Conservation (phyloP, 1,139 yeast species). For the Yamadazyma spencermartinsiae region DNA sequence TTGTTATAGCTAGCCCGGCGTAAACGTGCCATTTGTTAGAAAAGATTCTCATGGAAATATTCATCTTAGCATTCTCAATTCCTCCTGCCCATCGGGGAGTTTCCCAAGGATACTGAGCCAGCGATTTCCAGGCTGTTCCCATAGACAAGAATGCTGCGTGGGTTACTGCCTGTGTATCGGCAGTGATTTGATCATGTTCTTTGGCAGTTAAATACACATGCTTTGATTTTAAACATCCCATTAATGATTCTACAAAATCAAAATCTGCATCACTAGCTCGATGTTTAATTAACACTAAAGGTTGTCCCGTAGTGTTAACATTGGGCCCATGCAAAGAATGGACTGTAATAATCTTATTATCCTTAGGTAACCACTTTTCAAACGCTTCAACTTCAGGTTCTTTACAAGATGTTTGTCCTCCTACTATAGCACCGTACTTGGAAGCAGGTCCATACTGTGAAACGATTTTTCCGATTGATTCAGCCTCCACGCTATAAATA, state of each 20-base stretch:
- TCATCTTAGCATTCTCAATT: conserved; percentile 91
- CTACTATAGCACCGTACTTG: conserved; percentile 84
- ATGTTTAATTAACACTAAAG: conserved; percentile 81
- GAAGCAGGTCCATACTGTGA: conserved; percentile 80
- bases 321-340: conserved; percentile 96
- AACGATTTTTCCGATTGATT: conserved; percentile 71
- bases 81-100: conserved; percentile 89
- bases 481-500: conserved; percentile 90
- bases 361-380: conserved; percentile 70
- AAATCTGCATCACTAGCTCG: conserved; percentile 59
- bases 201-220: conserved; percentile 76
- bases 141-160: conserved; percentile 95
- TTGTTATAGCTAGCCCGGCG: conserved; percentile 94
- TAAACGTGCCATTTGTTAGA: conserved; percentile 98
- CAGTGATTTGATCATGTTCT: conserved; percentile 92
- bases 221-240: conserved; percentile 75
- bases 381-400: conserved; percentile 87
- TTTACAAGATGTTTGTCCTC: conserved; percentile 98
- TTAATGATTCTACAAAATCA: conserved; percentile 59
- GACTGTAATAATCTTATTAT: conserved; percentile 78
- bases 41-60: conserved; percentile 84
- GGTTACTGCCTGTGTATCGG: conserved; percentile 98
- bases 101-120: conserved; percentile 90
- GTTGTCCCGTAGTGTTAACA: conserved; percentile 88
- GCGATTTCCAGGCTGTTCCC: conserved; percentile 95